Base-by-base conservation (phyloP, 1,284 basidiomycete genomes). In the Melampsora allii-populina region DNA sequence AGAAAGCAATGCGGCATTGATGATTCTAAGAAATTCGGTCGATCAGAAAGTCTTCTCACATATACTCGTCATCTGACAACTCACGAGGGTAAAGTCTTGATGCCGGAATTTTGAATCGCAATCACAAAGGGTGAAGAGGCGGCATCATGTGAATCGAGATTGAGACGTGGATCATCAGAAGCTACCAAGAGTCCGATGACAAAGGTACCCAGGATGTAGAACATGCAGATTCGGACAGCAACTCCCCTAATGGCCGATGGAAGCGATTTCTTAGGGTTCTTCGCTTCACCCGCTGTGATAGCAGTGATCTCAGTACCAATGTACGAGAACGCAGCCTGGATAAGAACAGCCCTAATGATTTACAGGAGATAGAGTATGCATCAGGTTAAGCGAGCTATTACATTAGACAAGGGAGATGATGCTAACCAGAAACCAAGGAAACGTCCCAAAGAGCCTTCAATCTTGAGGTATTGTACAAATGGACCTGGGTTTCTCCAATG, bases 1-100 rank as follows among this genome's bases (percentile, higher is more conserved):
- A 33, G 89, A 90, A 69, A 95, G 83, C 36, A 96, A 85, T 79
- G 87, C 88, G 5, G 92, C 92, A 81, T 95, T 95, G 83, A 94
- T 92, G 77, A 85, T 86, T 45, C 74, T 77, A 63, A 24, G 60
- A 67, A 24, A 69, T 48, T 19, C 1, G 14, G 39, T 29, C 1
- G 6, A 56, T 56, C 27, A 56, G 27, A 29, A 3, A 64, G 1
- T 29, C 5, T 39, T 31, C 2, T 29, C 36, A 14, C 17, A 21
- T 10, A n/a, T 63, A 1, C 31, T 14, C 17, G 39, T 50, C 36
- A 42, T 14, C 17, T 50, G 2, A 46, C 21, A 2, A 69, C 67
- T 69, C 14, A 71, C 68, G 68, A 71, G 24, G 68, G 68, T 33
- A 71, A 50, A 12, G 68, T 6, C 4, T 64, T 27, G 36, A 71